Conservation (phyloP, 306 rosid species). For the Vigna unguiculata region DNA sequence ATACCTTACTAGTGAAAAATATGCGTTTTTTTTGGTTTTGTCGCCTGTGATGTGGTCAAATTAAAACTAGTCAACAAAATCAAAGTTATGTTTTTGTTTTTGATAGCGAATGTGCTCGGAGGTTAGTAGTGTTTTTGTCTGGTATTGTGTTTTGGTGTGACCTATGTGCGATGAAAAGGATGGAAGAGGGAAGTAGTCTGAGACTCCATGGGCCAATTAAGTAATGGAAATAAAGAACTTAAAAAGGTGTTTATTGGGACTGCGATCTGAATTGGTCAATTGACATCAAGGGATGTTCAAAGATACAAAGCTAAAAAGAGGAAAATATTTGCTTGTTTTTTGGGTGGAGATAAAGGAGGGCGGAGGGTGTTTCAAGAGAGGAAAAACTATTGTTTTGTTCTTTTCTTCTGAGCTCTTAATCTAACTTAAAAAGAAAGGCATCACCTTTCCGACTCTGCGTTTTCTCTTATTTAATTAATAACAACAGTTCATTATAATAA, state of each 20-base stretch:
- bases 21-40: constrained; percentile 43
- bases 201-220: constrained; percentile 42
- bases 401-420: constrained; percentile 51
- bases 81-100: constrained; percentile 14
- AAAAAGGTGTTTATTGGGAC: constrained; percentile 43
- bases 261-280: constrained; percentile 46
- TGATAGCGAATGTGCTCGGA: constrained; percentile 53
- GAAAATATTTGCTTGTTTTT: constrained; percentile 41
- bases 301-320: constrained; percentile 63
- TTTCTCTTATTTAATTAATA: constrained; percentile 19
- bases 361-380: constrained; percentile 40
- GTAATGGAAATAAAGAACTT: constrained; percentile 37
- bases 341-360: neutral
- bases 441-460: constrained; percentile 46
- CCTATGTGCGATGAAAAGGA: constrained; percentile 39
- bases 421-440: constrained; percentile 44
- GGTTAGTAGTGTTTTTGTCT: constrained; percentile 77
- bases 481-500: constrained; percentile 22
- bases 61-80: constrained; percentile 36
- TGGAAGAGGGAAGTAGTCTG: constrained; percentile 42
- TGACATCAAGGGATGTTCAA: constrained; percentile 47
- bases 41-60: constrained; percentile 49
- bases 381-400: constrained; percentile 54
- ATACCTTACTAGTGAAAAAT: constrained; percentile 24
- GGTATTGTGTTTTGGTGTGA: constrained; percentile 56